Base-by-base conservation (phyloP, 495 filamentous ascomycete genomes). In the Bacidia gigantensis region DNA sequence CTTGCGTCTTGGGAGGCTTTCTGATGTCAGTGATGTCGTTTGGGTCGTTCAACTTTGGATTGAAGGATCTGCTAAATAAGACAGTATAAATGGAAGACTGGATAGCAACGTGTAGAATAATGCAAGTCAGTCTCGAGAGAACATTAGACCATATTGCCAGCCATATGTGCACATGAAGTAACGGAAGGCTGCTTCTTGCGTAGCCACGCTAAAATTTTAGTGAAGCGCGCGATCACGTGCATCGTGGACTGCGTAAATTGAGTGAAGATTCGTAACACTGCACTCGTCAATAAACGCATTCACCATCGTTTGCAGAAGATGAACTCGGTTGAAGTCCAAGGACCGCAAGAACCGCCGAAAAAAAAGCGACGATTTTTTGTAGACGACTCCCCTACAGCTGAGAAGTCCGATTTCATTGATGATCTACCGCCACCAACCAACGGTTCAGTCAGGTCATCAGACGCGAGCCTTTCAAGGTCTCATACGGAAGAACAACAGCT, bases 341-440 rank as follows among this genome's bases (percentile, higher is more conserved):
- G 81, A 43, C 87, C 87, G 2, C 66, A 65, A 38, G 25, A 50
- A 17, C 47, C 47, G 7, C 47, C 47, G 2, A 50, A 22, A 26
- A 95, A 95, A 71, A 89, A 82, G 66, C 73, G 82, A 51, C 81
- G 89, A 23, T 93, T 93, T 65, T 89, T 93, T 60, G 69, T 72
- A 2, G 84, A 92, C 12, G 66, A 76, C 41, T 58, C 67, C 11
- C 56, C 60, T 0, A 61, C 68, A 5, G 60, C 66, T n/a, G 54
- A 67, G 22, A 51, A 55, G 41, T 29, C 40, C 38, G 3, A 29
- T 18, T 51, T 44, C 45, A 42, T 58, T 18, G 42, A 58, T 14
- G 26, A 0, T 11, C 46, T 48, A 44, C 50, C 52, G 49, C 2
- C 35, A 17, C 20, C 26, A 3, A 22, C 46, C 43, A 9, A 48